phyloP scores from a whole-genome alignment of 352 stramenopile species.

The Phytophthora capsici region DNA sequence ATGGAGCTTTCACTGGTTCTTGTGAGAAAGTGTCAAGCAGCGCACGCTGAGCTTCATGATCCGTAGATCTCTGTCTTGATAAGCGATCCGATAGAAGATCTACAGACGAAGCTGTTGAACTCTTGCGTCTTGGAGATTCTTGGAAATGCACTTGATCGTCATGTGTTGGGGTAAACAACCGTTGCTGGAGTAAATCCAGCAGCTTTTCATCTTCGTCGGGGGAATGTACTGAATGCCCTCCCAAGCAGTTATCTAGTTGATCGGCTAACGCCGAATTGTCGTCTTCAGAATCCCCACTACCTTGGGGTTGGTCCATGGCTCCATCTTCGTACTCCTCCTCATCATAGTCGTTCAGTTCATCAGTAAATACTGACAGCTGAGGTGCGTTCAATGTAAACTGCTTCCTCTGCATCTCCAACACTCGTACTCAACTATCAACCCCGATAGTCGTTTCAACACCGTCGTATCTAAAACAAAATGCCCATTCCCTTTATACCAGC shows the following conservation, averaged over 20 bases:
- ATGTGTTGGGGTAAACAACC: conserved; percentile 8
- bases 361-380: conserved; percentile 12
- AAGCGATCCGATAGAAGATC: conserved; percentile 16
- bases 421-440: not conserved
- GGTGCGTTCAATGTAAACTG: conserved; percentile 25
- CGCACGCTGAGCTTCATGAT: conserved; percentile 12
- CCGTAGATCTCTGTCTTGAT: conserved; percentile 10
- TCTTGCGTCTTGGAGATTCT: not conserved
- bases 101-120: conserved; percentile 15
- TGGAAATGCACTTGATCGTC: not conserved
- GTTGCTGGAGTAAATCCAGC: conserved; percentile 24
- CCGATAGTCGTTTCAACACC: conserved; percentile 23
- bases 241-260: conserved; percentile 25
- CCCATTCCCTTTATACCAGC: conserved; percentile 18
- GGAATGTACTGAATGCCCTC: not conserved
- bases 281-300: conserved; percentile 3
- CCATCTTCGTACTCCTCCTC: conserved; percentile 29
- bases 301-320: conserved; percentile 12
- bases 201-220: conserved; percentile 18
- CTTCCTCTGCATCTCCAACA: conserved; percentile 20
- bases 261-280: conserved; percentile 12
- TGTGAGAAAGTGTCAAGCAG: conserved; percentile 21
- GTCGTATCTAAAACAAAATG: conserved; percentile 19
- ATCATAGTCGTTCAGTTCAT: conserved; percentile 31
- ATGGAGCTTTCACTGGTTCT: conserved; percentile 3